Evolutionary conservation across 164 flowering plant species (phyloP).

Genomic region (Warburgia ugandensis): DNA sequence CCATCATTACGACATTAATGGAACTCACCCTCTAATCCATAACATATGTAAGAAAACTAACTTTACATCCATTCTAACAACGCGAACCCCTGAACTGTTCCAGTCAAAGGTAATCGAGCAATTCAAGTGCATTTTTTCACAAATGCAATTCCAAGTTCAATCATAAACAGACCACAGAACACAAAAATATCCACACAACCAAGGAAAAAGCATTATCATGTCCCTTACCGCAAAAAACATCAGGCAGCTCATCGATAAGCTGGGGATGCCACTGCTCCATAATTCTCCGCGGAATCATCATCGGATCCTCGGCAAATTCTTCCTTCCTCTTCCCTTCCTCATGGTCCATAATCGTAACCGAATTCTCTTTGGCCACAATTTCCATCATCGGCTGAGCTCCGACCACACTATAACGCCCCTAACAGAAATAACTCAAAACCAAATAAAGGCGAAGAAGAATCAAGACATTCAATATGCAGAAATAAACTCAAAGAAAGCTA

Average conservation of each 20-base stretch:
- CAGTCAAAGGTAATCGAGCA: no score
- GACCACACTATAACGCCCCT: constrained; percentile 79
- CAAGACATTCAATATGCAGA: neutral
- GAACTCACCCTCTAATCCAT: no score
- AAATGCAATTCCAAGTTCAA: no score
- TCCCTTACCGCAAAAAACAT: constrained; percentile 78
- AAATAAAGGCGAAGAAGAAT: neutral
- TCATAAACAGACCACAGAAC: no score
- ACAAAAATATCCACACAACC: no score
- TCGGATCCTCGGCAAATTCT: constrained; percentile 66
- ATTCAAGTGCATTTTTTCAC: no score
- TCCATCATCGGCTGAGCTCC: constrained; percentile 79
- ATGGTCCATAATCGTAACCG: constrained; percentile 63
- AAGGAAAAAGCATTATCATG: no score
- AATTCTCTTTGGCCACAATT: constrained; percentile 62
- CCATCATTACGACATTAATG: no score
- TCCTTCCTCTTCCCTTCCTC: constrained; percentile 34
- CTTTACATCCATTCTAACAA: no score
- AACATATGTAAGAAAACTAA: no score
- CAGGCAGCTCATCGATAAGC: constrained; percentile 58
- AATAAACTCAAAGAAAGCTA: neutral
- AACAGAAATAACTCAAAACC: constrained; percentile 2
- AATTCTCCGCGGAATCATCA: constrained; percentile 51
- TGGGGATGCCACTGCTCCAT: constrained; percentile 67
- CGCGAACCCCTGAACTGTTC: no score